These are phyloP conservation scores for Penicillium arizonense DNA, from an alignment of 495 filamentous ascomycete genomes.

Conservation along the genomic window DNA sequence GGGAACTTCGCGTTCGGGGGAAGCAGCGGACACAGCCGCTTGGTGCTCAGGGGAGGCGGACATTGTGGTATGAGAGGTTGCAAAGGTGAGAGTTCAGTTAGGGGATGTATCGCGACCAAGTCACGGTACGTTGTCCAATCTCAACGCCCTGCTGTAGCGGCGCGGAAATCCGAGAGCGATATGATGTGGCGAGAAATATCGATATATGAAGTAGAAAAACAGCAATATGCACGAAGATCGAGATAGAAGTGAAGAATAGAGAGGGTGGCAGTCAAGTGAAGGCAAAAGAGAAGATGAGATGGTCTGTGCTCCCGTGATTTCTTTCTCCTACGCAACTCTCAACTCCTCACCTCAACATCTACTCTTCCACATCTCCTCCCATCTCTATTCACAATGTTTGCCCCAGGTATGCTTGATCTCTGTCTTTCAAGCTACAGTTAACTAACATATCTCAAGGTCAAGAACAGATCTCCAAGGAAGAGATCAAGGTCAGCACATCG, in stretches of 20 bases:
- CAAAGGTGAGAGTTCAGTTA: background rate
- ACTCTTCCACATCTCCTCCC: conserved; percentile 1
- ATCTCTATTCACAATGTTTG: conserved; percentile 39
- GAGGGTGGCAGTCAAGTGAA: conserved; percentile 10
- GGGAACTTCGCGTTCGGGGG: conserved; percentile 18
- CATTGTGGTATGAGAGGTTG: conserved; percentile 24
- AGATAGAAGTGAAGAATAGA: conserved; percentile 4
- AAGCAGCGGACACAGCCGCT: conserved; percentile 19
- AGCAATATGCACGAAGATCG: background rate
- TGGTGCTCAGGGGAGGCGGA: conserved; percentile 40
- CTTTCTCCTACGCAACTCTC: conserved; percentile 12
- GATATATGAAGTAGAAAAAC: background rate
- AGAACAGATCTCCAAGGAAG: conserved; percentile 47
- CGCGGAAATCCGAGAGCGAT: background rate
- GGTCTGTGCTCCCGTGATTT: conserved; percentile 38
- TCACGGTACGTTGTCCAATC: conserved; percentile 16
- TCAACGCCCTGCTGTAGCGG: conserved; percentile 11
- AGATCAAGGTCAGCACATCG: conserved; percentile 38
- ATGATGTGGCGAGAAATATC: background rate
- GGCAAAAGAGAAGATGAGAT: conserved; percentile 14
- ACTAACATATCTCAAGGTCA: conserved; percentile 26
- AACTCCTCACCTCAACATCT: background rate
- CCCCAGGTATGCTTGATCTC: conserved; percentile 33
- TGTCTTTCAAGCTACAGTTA: background rate
- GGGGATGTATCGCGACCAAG: conserved; percentile 7